Conservation (phyloP, 495 filamentous ascomycete species). For the Schizothecium vesticola region DNA sequence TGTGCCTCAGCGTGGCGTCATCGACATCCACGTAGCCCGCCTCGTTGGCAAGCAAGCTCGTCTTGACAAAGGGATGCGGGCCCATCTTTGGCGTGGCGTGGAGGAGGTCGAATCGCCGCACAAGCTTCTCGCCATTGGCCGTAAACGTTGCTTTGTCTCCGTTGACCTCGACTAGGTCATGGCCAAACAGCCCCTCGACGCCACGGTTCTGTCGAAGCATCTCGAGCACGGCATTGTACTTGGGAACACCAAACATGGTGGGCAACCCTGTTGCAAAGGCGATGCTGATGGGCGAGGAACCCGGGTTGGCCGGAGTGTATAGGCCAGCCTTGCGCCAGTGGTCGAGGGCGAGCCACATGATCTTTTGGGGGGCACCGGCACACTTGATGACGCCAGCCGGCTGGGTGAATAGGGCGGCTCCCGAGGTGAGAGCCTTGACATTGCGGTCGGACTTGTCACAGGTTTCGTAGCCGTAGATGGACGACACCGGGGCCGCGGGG, state of each 20-base stretch:
- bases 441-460: conserved; percentile 54
- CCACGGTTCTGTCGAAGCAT: conserved; percentile 56
- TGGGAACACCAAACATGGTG: conserved; percentile 64
- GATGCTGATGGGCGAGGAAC: conserved; percentile 51
- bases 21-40: conserved; percentile 63
- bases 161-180: conserved; percentile 58
- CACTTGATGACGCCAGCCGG: conserved; percentile 63
- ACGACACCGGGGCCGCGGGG: conserved; percentile 52
- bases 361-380: conserved; percentile 65
- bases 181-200: conserved; percentile 61
- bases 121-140: conserved; percentile 42
- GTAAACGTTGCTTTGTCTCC: conserved; percentile 52
- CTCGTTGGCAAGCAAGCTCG: conserved; percentile 51
- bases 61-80: conserved; percentile 54
- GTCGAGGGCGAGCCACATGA: conserved; percentile 66
- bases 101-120: conserved; percentile 53
- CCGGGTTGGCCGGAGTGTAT: conserved; percentile 42
- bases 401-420: conserved; percentile 64
- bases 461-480: conserved; percentile 59
- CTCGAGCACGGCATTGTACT: conserved; percentile 59
- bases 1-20: conserved; percentile 54
- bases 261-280: conserved; percentile 58
- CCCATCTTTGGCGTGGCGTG: conserved; percentile 61
- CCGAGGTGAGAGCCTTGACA: conserved; percentile 50
- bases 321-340: conserved; percentile 58